phyloP scores from a whole-genome alignment of 78 protist genomes.

The Guillardia theta region DNA sequence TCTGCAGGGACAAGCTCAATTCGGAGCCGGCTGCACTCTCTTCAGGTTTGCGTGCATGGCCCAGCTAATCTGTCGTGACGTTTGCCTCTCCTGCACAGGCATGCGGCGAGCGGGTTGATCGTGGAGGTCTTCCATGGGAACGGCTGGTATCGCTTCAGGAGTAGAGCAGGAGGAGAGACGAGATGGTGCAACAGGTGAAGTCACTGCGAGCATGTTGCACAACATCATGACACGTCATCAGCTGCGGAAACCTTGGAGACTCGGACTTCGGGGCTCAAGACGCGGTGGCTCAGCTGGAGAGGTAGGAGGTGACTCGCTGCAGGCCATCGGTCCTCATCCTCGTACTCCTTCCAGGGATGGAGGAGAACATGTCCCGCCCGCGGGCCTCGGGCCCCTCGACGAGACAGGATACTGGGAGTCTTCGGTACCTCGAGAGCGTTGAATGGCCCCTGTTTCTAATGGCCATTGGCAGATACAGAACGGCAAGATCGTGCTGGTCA shows the following conservation, averaged over 20 bases:
- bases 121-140: conserved; percentile 29
- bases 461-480: neutral
- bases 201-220: no score
- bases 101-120: neutral
- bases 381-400: neutral
- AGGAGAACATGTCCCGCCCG: neutral
- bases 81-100: neutral
- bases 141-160: conserved; percentile 21
- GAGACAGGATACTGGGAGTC: neutral
- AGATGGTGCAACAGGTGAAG: conserved; percentile 24
- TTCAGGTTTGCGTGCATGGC: neutral
- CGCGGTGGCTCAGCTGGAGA: neutral
- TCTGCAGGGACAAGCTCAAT: neutral
- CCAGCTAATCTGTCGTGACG: neutral
- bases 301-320: neutral
- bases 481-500: neutral
- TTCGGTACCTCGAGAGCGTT: neutral
- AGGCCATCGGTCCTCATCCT: neutral
- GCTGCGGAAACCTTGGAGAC: conserved; percentile 29
- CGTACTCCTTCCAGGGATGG: neutral
- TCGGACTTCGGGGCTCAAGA: neutral
- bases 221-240: no score
- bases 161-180: neutral
- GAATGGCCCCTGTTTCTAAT: neutral
- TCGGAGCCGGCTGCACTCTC: neutral